Evolutionary conservation across 23 red algal genomes (phyloP), one percentile per base, ranked within the genome.

Genomic region (Gracilaria domingensis): DNA sequence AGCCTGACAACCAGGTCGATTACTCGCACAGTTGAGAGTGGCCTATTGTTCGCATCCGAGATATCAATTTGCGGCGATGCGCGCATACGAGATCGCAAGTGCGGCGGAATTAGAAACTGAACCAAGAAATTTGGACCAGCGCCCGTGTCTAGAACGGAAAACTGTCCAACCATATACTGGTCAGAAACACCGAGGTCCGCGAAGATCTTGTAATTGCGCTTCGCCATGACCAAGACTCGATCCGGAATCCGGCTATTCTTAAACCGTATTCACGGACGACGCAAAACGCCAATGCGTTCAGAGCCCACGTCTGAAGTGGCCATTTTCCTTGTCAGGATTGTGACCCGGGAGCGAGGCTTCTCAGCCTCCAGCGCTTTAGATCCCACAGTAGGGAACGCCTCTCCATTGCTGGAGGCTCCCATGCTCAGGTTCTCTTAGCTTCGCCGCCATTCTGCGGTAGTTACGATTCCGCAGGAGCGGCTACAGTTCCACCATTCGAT

Each of bases 41-140:
- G 82, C 23, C 39, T 39, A 18, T 48, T 85, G 40, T 72, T 72
- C 2, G 61, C 82, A 56, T 85, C 82, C 11, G 60, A 12, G 8
- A 71, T 71, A 44, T 61, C 56, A 7, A 29, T 14, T 16, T 45
- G 23, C 28, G 13, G n/a, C n/a, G n/a, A n/a, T n/a, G n/a, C n/a
- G n/a, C n/a, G n/a, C n/a, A n/a, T n/a, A n/a, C n/a, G n/a, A n/a
- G n/a, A n/a, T n/a, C n/a, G n/a, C n/a, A n/a, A 16, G 1, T 6
- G 8, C 36, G 1, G 4, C 2, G 16, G 57, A 50, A 85, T 48
- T 4, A 48, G 0, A 16, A 62, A 85, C 28, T 66, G 2, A 48
- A 24, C 26, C 26, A 85, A 26, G 32, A 65, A 72, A 1, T 85
- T 72, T n/a, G 34, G 48, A 21, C 82, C 82, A 32, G 82, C 82